Evolutionary conservation across 345 rosid species (phyloP), one percentile per base, ranked within the genome.

Genomic region (Melastoma malabathricum): DNA sequence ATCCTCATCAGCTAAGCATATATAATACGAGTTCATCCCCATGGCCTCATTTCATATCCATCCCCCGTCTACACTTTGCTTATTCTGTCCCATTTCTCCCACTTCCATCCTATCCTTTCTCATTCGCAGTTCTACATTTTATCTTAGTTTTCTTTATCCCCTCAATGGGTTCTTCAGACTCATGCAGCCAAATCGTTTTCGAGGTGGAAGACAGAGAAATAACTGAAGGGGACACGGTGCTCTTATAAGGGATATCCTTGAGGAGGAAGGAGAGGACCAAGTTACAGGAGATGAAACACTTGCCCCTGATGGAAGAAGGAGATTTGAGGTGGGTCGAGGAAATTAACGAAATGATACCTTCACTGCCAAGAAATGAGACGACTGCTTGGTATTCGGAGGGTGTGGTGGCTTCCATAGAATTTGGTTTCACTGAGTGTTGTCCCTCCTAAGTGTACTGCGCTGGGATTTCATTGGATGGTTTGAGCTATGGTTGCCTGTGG

Each of bases 401-500:
- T 23, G 46, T 59, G 57, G 57, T 25, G 46, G 58, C 38, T 12
- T 43, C 25, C 41, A 12, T 41, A 10, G 60, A 59, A 47, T 66
- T 55, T 47, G 50, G 39, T 16, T 39, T 45, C 9, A 53, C 15
- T 4, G 60, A 56, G 19, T 46, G 6, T 38, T 46, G 27, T 23
- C 10, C 25, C 14, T 44, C 47, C 10, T 18, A 51, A 10, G 20
- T 46, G 27, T 38, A 51, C 47, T 19, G 41, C 9, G 12, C 41
- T 7, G 44, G 38, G 44, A 22, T 46, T 22, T 15, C 54, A 31
- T 55, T 44, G n/a, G 61, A 60, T 15, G 64, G 59, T 15, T 50
- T 45, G 44, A 54, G 47, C 20, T 66, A 66, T 49, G 27, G 27
- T 51, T 51, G 50, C 53, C 22, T 60, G 58, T 66, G 70, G 65